Evolutionary conservation across 2,329 filamentous ascomycete species (phyloP), one percentile per base, ranked within the genome.

Genomic region (Trichoderma atrobrunneum): DNA sequence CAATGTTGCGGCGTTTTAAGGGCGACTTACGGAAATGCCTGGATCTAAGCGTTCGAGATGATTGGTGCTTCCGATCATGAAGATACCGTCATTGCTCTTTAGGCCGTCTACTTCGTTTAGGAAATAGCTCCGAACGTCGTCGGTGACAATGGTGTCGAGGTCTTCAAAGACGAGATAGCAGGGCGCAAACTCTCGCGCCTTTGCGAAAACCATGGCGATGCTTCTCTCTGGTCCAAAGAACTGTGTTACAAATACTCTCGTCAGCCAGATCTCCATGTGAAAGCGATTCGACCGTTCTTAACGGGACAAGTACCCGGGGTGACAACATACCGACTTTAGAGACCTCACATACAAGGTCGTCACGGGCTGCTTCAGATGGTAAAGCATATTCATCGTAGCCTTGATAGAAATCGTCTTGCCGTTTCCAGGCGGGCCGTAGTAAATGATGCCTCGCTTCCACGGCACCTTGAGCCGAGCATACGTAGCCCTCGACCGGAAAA

Each of bases 101-200:
- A 93, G 86, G 0, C 91, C 91, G 74, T 93, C 91, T 3, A 93
- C 88, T 79, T 93, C 90, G 77, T 93, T 93, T 62, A 93, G 84
- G 80, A 93, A 93, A 82, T 92, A 93, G 67, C 86, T 89, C 32
- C 91, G 85, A 16, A 91, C 88, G 2, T 78, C 74, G 69, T 90
- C 87, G 12, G 84, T 85, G 59, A 93, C 87, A 39, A 93, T 86
- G 10, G 87, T 89, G 78, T 93, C 91, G 6, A 93, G 85, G 74
- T 93, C 91, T 78, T 93, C 91, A 72, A 93, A 91, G 54, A 93
- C 88, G 4, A 93, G 85, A 73, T 92, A 87, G 81, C 90, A 93
- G 0, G 91, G 91, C 0, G 91, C 88, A 73, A 87, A 85, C 74
- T 87, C 82, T 26, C 91, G 83, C 0, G 91, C 91, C 74, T 88